These are phyloP conservation scores for Stachybotrys echinatus DNA, from an alignment of 2,329 filamentous ascomycete species.

Conservation along the genomic window DNA sequence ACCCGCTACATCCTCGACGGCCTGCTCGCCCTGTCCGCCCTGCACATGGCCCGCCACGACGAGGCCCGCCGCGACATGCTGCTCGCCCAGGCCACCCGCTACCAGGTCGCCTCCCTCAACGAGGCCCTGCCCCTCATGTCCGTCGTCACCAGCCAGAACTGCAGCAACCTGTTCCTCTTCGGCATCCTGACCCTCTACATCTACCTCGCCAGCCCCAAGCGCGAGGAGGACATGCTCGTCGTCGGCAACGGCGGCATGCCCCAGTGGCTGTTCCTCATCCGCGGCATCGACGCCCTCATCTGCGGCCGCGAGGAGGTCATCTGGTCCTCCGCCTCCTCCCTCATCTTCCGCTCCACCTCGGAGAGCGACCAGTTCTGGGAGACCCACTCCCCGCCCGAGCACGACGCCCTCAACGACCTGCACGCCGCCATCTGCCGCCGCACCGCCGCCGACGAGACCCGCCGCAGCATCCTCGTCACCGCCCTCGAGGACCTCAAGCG, in stretches of 20 bases:
- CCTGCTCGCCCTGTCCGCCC: constrained; percentile 29
- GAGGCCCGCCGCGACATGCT: constrained; percentile 3
- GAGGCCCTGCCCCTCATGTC: constrained; percentile 9
- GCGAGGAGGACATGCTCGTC: constrained; percentile 10
- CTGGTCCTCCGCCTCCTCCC: constrained; percentile 2
- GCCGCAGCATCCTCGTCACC: background rate
- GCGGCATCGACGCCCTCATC: constrained; percentile 9
- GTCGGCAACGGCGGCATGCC: constrained; percentile 9
- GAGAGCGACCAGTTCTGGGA: background rate
- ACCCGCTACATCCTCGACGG: constrained; percentile 29
- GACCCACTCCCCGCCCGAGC: background rate
- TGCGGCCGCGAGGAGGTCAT: constrained; percentile 5
- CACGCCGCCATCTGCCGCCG: constrained; percentile 1
- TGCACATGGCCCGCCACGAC: constrained; percentile 24
- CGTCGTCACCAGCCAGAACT: constrained; percentile 5
- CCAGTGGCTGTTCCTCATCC: constrained; percentile 10
- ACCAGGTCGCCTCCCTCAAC: constrained; percentile 7
- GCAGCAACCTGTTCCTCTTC: constrained; percentile 10
- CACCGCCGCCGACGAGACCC: background rate
- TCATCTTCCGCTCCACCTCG: constrained; percentile 4
- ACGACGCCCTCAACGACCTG: constrained; percentile 1
- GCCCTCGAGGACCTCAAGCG: constrained; percentile 2
- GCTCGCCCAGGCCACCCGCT: constrained; percentile 5
- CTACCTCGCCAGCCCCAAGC: constrained; percentile 8
- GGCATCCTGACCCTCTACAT: constrained; percentile 10